Conservation (phyloP, 2,329 filamentous ascomycete species). For the Pyrenophora teres region DNA sequence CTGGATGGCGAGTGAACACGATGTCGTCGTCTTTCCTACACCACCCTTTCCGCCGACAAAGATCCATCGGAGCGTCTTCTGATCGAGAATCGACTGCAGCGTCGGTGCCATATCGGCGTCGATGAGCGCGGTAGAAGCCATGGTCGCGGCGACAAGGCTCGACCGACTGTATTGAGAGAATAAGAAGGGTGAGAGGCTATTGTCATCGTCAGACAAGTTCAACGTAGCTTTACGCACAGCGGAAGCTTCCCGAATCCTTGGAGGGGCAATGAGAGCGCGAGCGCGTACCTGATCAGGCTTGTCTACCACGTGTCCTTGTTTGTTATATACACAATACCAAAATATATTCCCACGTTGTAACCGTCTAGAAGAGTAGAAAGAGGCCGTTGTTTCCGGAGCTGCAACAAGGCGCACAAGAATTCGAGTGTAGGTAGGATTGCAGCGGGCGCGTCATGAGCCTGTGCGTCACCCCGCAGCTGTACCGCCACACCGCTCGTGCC, state of each 20-base stretch:
- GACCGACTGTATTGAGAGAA: not conserved
- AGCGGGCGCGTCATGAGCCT: slow-evolving; percentile 14
- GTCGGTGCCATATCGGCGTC: slow-evolving; percentile 84
- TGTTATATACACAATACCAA: too few species aligned
- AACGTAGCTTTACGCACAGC: not conserved
- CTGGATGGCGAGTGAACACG: slow-evolving; percentile 96
- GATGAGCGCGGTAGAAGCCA: slow-evolving; percentile 45
- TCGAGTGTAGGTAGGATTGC: not conserved
- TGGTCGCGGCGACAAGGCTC: slow-evolving; percentile 16
- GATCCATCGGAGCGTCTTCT: slow-evolving; percentile 95
- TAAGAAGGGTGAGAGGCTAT: not conserved
- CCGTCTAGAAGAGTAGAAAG: not conserved
- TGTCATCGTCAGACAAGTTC: not conserved
- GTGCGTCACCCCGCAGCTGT: slow-evolving; percentile 18
- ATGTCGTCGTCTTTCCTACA: slow-evolving; percentile 99
- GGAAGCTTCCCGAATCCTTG: slow-evolving; percentile 24
- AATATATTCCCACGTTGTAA: not conserved
- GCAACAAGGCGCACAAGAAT: slow-evolving; percentile 7
- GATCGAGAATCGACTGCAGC: slow-evolving; percentile 92
- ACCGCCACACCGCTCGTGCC: not conserved
- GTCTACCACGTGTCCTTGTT: not conserved
- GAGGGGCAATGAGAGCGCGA: slow-evolving; percentile 2
- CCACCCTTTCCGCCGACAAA: slow-evolving; percentile 98
- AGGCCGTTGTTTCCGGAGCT: not conserved
- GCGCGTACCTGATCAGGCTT: not conserved